These are phyloP conservation scores for Zymoseptoria passerinii DNA, from an alignment of 2,329 filamentous ascomycete genomes.

Conservation along the genomic window DNA sequence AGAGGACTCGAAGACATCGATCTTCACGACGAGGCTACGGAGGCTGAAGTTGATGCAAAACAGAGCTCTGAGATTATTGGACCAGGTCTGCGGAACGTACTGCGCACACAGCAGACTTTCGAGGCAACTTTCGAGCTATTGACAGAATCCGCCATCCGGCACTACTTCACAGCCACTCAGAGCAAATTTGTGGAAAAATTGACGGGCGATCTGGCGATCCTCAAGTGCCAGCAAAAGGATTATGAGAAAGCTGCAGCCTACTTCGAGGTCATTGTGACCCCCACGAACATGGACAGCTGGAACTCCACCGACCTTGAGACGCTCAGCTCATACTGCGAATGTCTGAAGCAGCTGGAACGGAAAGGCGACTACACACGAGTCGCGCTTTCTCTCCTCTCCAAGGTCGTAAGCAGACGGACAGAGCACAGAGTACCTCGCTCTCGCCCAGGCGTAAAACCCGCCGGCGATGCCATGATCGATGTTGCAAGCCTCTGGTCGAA, in stretches of 20 bases:
- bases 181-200: constrained; percentile 67
- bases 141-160: constrained; percentile 75
- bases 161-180: constrained; percentile 73
- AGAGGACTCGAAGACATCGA: constrained; percentile 31
- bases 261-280: constrained; percentile 69
- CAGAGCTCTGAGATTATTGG: constrained; percentile 7
- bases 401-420: constrained; percentile 46
- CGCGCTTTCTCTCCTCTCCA: constrained; percentile 64
- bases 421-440: constrained; percentile 1
- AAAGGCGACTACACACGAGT: constrained; percentile 73
- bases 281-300: constrained; percentile 74
- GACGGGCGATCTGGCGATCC: constrained; percentile 74
- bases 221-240: constrained; percentile 65
- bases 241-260: constrained; percentile 65
- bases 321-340: constrained; percentile 76
- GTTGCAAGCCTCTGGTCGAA: constrained; percentile 32
- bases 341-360: constrained; percentile 66
- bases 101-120: constrained; percentile 33
- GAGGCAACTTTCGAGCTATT: constrained; percentile 47
- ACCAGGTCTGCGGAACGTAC: constrained; percentile 25
- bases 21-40: constrained; percentile 24
- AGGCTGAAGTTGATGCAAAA: constrained; percentile 3
- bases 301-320: constrained; percentile 70
- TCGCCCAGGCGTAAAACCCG: background rate
- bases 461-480: constrained; percentile 31